A percentile compares a stretch with the other conserved stretches of the same genome.
Evolutionary conservation across 257 asterid genomes (phyloP).

Genomic region (Cordia subcordata): DNA sequence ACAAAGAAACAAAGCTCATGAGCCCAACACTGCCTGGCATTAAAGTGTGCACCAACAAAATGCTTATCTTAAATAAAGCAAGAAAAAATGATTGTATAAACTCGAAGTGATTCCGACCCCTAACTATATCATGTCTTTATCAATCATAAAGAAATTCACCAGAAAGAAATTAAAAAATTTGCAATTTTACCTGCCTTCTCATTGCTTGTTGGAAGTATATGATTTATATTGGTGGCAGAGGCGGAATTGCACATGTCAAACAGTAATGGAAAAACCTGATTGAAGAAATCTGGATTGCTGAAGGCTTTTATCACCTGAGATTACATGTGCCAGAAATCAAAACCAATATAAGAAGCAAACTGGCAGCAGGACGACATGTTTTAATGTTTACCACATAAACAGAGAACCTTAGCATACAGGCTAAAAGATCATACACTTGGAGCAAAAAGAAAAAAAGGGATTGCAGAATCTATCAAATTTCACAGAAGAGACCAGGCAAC

Average conservation of each 20-base stretch:
- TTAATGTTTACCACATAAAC: background rate
- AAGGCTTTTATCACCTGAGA: constrained; percentile 75
- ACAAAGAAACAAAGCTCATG: no score
- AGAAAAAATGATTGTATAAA: no score
- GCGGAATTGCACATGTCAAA: constrained; percentile 62
- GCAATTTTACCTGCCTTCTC: constrained; percentile 48
- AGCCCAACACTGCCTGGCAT: no score
- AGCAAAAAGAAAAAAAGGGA: no score
- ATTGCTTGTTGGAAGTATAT: constrained; percentile 35
- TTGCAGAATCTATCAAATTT: no score
- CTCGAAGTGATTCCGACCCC: no score
- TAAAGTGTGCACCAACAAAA: no score
- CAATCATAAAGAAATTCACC: constrained; percentile 7
- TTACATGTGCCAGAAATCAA: constrained; percentile 16
- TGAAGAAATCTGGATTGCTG: constrained; percentile 66
- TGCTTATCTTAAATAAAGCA: no score
- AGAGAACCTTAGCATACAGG: no score
- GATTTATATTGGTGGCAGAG: constrained; percentile 30
- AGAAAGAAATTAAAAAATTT: constrained; percentile 13
- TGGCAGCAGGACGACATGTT: background rate
- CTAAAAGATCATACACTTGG: no score
- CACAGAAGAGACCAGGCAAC: no score
- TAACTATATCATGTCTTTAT: background rate
- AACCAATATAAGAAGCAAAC: constrained; percentile 13
- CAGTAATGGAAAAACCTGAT: constrained; percentile 56